These are phyloP conservation scores for Xylaria sp. DNA, from an alignment of 2,329 filamentous ascomycete species.

Conservation along the genomic window DNA sequence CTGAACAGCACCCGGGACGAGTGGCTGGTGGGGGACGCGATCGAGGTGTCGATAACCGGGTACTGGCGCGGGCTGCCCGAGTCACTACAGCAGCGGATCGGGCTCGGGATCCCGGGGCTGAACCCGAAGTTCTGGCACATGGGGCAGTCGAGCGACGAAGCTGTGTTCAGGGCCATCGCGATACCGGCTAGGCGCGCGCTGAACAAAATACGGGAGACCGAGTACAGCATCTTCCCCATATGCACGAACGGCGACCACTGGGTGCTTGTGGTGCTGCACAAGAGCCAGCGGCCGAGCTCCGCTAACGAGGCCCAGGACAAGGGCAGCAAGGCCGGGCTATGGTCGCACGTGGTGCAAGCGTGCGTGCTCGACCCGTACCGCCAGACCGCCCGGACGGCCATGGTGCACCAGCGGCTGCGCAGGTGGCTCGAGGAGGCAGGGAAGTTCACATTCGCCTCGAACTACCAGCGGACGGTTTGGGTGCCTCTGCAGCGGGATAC, in stretches of 20 bases:
- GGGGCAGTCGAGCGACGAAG: not conserved
- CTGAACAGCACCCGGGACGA: slow-evolving; percentile 24
- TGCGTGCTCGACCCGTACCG: slow-evolving; percentile 29
- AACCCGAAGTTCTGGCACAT: not conserved
- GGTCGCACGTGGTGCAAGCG: slow-evolving; percentile 22
- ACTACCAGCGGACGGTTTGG: slow-evolving; percentile 16
- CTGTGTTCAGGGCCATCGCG: not conserved
- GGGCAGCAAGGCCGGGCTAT: no score
- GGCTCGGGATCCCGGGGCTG: slow-evolving; percentile 3
- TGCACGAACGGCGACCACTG: slow-evolving; percentile 28
- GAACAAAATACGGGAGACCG: slow-evolving; percentile 5
- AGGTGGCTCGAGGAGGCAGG: not conserved
- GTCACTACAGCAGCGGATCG: slow-evolving; percentile 18
- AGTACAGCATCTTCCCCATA: slow-evolving; percentile 33
- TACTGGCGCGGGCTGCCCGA: slow-evolving; percentile 16
- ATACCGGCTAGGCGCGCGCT: not conserved
- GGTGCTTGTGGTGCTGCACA: slow-evolving; percentile 31
- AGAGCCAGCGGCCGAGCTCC: not conserved
- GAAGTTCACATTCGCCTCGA: slow-evolving; percentile 5
- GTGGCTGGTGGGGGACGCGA: slow-evolving; percentile 29
- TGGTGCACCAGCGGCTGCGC: slow-evolving; percentile 3
- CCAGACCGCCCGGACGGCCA: fast-evolving
- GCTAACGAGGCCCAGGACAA: not conserved
- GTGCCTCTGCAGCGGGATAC: slow-evolving; percentile 26
- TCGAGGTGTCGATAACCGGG: slow-evolving; percentile 23